Evolutionary conservation across 306 rosid genomes (phyloP).

Genomic region (Adenanthera pavonina): DNA sequence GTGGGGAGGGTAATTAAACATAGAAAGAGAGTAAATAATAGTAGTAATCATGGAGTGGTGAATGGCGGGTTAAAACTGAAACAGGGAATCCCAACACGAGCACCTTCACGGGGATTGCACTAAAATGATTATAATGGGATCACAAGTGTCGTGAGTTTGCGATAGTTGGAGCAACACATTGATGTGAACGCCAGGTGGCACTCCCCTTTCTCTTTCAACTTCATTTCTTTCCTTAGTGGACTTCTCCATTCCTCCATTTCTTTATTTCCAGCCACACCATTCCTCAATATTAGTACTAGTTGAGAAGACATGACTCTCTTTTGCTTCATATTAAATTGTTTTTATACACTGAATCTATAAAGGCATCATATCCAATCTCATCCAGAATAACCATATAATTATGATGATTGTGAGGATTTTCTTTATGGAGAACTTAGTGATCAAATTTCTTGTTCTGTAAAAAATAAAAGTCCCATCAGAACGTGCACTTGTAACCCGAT

Average conservation of each 20-base stretch:
- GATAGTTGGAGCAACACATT: constrained; percentile 14
- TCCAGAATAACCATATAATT: not conserved
- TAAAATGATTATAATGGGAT: not conserved
- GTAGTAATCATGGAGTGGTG: not conserved
- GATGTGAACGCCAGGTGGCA: constrained; percentile 39
- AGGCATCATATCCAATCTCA: not conserved
- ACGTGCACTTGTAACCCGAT: not conserved
- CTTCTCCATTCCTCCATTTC: constrained; percentile 5
- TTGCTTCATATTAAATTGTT: not conserved
- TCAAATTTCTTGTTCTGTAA: not conserved
- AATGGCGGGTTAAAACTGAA: not conserved
- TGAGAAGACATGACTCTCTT: not conserved
- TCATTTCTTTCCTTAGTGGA: constrained; percentile 2
- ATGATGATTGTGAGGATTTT: too few species aligned
- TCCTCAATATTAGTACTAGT: not conserved
- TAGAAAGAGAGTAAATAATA: not conserved
- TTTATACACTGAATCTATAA: not conserved
- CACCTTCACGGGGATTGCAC: constrained; percentile 31
- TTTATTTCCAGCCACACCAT: not conserved
- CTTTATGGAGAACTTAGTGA: not conserved
- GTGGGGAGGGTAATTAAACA: not conserved
- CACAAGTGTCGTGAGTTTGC: constrained; percentile 19
- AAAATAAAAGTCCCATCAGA: not conserved
- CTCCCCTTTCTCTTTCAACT: not conserved
- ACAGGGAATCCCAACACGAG: not conserved